Evolutionary conservation across 768 basidiomycete genomes (phyloP).

Genomic region (Pisolithus albus): DNA sequence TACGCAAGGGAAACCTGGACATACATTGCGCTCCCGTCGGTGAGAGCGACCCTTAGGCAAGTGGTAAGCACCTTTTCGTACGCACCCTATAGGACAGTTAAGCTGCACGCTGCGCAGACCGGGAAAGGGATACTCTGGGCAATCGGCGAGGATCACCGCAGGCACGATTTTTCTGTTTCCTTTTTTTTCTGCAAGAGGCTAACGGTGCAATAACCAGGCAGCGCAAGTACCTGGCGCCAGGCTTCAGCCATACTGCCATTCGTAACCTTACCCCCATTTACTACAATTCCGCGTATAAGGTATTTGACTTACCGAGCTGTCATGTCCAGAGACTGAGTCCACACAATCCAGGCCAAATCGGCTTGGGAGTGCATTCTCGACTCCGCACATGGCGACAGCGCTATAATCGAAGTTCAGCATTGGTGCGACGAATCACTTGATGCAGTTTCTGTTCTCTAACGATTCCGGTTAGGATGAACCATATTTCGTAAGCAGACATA

Average conservation of each 20-base stretch:
- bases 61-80: conserved; percentile 14
- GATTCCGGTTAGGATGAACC: conserved; percentile 34
- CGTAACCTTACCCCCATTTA: conserved; percentile 32
- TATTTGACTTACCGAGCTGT: conserved; percentile 12
- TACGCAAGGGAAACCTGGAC: conserved; percentile 43
- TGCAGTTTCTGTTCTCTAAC: background rate
- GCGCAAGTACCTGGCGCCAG: conserved; percentile 33
- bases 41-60: conserved; percentile 13
- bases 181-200: conserved; percentile 15
- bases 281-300: conserved; percentile 39
- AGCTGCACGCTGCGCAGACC: conserved; percentile 8
- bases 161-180: conserved; percentile 4
- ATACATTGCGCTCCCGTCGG: conserved; percentile 20
- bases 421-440: conserved; percentile 27
- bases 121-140: conserved; percentile 35
- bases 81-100: background rate
- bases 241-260: conserved; percentile 37
- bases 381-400: conserved; percentile 15
- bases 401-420: conserved; percentile 41
- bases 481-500: conserved; percentile 30
- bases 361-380: conserved; percentile 27
- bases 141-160: conserved; percentile 38
- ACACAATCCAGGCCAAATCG: conserved; percentile 19
- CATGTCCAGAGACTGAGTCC: background rate
- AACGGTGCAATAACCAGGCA: conserved; percentile 16